Base-by-base conservation (phyloP, 176 grass and related monocot species). In the Avena atlantica region DNA sequence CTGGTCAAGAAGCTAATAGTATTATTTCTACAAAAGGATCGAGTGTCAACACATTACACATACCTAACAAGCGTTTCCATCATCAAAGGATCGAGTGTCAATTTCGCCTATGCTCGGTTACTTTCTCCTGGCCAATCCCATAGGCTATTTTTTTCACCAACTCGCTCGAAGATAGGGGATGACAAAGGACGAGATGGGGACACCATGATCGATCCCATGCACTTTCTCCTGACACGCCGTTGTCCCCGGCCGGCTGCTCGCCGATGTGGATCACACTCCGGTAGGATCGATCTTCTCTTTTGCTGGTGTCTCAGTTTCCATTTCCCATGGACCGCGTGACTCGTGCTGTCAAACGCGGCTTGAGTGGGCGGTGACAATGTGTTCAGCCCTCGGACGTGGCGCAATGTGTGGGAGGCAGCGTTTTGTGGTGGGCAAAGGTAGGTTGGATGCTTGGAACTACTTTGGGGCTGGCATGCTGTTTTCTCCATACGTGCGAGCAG, bases 251-350 rank as follows among this genome's bases (percentile, higher is more conserved):
- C 62, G 16, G 76, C 75, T 83, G 84, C 73, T 83, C 63, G 74
- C 45, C 56, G 65, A 87, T 76, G 89, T 72, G 89, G 80, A 90
- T 66, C 8, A 79, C 89, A 90, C 89, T 83, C 19, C 15, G 5
- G 69, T 13, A 17, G 27, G 70, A 27, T 73, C 12, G 4, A 1
- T 56, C 29, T 9, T 59, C 50, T 68, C 57, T 49, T 20, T 2
- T 42, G 4, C 40, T 66, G 80, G 19, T 68, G 85, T 68, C 19
- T 61, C 23, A 57, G 31, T 48, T 15, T 7, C 53, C 24, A 42
- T 36, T 71, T 82, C n/a, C 60, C 88, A 6, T 14, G 36, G 9
- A 40, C 16, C 29, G 60, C 42, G n/a, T 49, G 70, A 73, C 20
- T 73, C 70, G 6, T 45, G 70, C 44, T 74, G 70, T 12, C 44